Base-by-base conservation (phyloP, 768 basidiomycete genomes). In the Auricularia sp. region DNA sequence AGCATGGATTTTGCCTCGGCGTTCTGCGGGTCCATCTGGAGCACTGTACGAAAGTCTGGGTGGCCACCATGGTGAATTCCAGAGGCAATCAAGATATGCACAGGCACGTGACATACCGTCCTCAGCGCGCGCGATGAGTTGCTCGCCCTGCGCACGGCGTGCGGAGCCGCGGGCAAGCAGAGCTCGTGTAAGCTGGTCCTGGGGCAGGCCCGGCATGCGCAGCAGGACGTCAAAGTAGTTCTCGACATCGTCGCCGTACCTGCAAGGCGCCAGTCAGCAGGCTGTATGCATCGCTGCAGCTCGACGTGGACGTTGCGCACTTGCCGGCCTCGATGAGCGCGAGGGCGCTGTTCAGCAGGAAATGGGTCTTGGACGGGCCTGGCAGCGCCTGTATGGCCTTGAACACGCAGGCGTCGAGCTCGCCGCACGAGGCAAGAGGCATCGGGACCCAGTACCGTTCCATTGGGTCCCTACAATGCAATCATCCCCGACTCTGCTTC, bases 191-290 rank as follows among this genome's bases (percentile, higher is more conserved):
- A 84, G 70, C 65, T 86, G 81, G 56, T 76, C 75, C 60, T 75
- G 78, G 29, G 82, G 73, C 16, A 88, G 71, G 60, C 82, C 80
- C 0, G 86, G 85, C 16, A 85, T 87, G 64, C 79, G 76, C 58
- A 88, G 71, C 69, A 86, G 87, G 18, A 87, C 84, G 16, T 88
- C 86, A 33, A 87, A 69, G 69, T 85, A 87, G 59, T 79, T 82
- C 71, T 87, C 86, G 34, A 87, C 86, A 35, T 85, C 81, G 47
- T 77, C 74, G 16, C 84, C 85, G 75, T 86, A 87, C 68, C 86
- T 88, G 61, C 29, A 16, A 61, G 16, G 34, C 33, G 43, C 33
- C 42, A 11, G 54, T 54, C 36, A 39, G 23, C 54, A 21, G 47
- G 29, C 36, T 61, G 39, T 14, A 12, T 61, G 12, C 7, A 8